Conservation (phyloP, 495 filamentous ascomycete genomes). For the Penicillium psychrofluorescens region DNA sequence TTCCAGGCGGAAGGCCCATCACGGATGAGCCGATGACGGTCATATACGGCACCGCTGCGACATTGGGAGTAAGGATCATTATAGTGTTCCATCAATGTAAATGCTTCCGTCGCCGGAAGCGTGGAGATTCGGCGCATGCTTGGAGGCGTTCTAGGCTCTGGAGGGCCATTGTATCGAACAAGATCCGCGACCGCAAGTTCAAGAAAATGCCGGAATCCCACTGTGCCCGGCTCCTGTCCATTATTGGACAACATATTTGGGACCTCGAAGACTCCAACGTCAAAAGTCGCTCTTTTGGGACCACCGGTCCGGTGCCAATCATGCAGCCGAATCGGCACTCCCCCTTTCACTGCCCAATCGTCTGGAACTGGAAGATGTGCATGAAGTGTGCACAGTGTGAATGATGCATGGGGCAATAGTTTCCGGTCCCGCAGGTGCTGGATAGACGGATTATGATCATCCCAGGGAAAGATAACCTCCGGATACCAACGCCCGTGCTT, state of each 20-base stretch:
- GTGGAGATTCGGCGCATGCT: conserved; percentile 25
- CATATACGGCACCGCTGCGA: conserved; percentile 23
- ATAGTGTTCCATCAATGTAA: conserved; percentile 31
- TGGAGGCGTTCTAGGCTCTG: conserved; percentile 15
- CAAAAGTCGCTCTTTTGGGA: conserved; percentile 46
- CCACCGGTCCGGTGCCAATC: conserved; percentile 19
- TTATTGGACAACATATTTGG: conserved; percentile 73
- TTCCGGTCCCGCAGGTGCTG: conserved; percentile 55
- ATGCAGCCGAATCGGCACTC: conserved; percentile 17
- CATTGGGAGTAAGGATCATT: conserved; percentile 27
- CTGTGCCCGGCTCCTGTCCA: conserved; percentile 60
- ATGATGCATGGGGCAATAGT: conserved; percentile 37
- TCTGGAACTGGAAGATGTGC: conserved; percentile 36
- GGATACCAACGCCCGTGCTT: conserved; percentile 51
- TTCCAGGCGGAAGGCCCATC: conserved; percentile 33
- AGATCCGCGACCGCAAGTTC: conserved; percentile 61
- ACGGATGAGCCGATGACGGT: conserved; percentile 26
- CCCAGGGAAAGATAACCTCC: conserved; percentile 63
- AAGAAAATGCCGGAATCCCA: conserved; percentile 68
- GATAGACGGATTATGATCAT: conserved; percentile 51
- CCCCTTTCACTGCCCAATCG: conserved; percentile 27
- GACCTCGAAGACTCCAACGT: conserved; percentile 48
- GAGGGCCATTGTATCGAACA: conserved; percentile 32
- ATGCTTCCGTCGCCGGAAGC: conserved; percentile 25
- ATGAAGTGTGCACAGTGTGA: conserved; percentile 39